Base-by-base conservation (phyloP, 306 rosid species). In the Arachis stenosperma region DNA sequence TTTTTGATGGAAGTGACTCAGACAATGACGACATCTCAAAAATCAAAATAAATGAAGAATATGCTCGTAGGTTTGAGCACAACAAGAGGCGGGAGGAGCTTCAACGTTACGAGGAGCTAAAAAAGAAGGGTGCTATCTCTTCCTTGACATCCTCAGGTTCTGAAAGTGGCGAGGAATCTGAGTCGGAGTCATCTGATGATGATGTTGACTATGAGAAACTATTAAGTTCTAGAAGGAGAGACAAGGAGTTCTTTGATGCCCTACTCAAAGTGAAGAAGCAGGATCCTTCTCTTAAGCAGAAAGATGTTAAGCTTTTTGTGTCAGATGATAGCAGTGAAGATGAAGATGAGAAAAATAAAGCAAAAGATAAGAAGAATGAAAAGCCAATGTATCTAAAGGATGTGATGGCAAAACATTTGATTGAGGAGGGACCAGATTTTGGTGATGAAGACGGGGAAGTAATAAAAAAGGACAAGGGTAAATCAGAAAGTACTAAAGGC, bases 71-170 rank as follows among this genome's bases (percentile, higher is more conserved):
- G 68, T 84, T 84, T 71, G 83, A 81, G 81, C 86, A 94, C 88
- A 94, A 94, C 81, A 94, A 94, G 86, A 87, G 73, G 86, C 86
- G 96, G 11, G 95, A 91, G 84, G 96, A 78, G 51, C 96, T 94
- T 61, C 96, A 94, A 6, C 89, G 92, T 7, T 86, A 74, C 22
- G 91, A 86, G 74, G 98, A 89, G 77, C 72, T 91, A 9, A 85
- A 88, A 85, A 89, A 86, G 95, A 90, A 84, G 73, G 98, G 97
- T 12, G 57, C 80, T 33, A 53, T 89, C 30, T 77, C 74, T 58
- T 72, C 84, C 29, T 72, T 86, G 4, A 59, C 70, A 8, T 66
- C 65, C 6, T 77, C 78, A 2, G 36, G n/a, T 8, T 84, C 86
- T 39, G 83, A 57, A 47, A 73, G 68, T 1, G 85, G 59, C 6